These are phyloP conservation scores for Sechiopsis laciniata DNA, from an alignment of 306 rosid species.

Conservation along the genomic window DNA sequence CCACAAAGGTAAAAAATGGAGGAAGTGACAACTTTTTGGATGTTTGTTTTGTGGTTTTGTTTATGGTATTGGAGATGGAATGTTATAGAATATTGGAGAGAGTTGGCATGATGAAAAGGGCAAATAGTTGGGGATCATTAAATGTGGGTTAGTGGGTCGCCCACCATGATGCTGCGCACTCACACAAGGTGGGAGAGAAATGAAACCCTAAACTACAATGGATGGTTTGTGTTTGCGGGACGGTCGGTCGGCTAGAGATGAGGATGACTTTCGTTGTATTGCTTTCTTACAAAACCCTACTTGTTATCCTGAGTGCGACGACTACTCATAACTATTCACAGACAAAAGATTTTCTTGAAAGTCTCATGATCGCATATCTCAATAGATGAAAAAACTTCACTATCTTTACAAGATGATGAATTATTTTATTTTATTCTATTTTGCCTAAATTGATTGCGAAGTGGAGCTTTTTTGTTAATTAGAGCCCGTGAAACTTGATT, in stretches of 20 bases:
- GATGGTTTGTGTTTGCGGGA: background rate
- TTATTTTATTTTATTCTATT: too few relatives aligned
- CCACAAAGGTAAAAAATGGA: too few relatives aligned
- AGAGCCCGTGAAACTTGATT: too few relatives aligned
- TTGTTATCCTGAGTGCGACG: background rate
- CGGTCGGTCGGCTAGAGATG: background rate
- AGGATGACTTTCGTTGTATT: background rate
- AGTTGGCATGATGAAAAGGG: conserved; percentile 13
- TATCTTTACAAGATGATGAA: too few relatives aligned
- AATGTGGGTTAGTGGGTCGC: conserved; percentile 2
- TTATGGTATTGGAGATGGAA: background rate
- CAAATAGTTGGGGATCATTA: conserved; percentile 8
- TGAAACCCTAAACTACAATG: background rate
- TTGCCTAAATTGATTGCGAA: too few relatives aligned
- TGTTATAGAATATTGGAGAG: background rate
- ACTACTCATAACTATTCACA: background rate
- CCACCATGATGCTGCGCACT: conserved; percentile 17
- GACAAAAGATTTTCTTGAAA: too few relatives aligned
- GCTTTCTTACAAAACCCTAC: conserved; percentile 10
- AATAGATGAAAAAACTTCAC: too few relatives aligned
- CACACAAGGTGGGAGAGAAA: background rate
- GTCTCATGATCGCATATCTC: too few relatives aligned
- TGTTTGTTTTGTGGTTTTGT: too few relatives aligned
- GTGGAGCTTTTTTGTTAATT: too few relatives aligned
- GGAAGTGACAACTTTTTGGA: too few relatives aligned